These are phyloP conservation scores for Cantharellus cinnabarinus DNA, from an alignment of 768 basidiomycete species.

Conservation along the genomic window DNA sequence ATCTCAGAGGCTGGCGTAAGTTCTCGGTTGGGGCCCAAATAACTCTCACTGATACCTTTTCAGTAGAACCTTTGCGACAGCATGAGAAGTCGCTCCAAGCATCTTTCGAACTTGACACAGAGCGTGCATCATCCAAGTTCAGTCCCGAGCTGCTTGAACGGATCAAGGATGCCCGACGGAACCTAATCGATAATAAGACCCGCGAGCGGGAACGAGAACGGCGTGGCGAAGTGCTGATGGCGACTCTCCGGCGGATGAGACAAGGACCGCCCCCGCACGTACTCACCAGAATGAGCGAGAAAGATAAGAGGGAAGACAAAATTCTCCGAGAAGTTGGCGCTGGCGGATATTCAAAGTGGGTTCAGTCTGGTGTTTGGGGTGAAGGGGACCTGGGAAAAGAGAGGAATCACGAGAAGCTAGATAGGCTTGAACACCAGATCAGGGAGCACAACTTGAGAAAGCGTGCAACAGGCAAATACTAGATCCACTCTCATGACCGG, in stretches of 20 bases:
- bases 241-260: slow-evolving; percentile 27
- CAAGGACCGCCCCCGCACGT: slow-evolving; percentile 47
- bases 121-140: slow-evolving; percentile 25
- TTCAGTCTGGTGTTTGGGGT: slow-evolving; percentile 12
- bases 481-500: no score
- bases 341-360: slow-evolving; percentile 48
- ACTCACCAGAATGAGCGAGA: slow-evolving; percentile 29
- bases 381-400: slow-evolving; percentile 33
- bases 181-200: slow-evolving; percentile 45
- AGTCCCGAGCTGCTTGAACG: slow-evolving; percentile 28
- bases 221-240: slow-evolving; percentile 35
- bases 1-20: no score
- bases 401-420: slow-evolving; percentile 15
- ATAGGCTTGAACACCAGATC: slow-evolving; percentile 1
- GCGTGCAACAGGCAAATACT: neutral
- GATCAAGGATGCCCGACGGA: slow-evolving; percentile 35
- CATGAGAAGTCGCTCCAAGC: neutral
- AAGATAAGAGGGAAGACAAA: slow-evolving; percentile 28
- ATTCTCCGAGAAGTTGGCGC: slow-evolving; percentile 33
- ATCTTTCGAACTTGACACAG: slow-evolving; percentile 20
- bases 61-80: neutral
- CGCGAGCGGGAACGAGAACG: slow-evolving; percentile 38
- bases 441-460: neutral
- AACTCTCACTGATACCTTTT: neutral
- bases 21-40: no score